Evolutionary conservation across 2,329 filamentous ascomycete species (phyloP), one percentile per base, ranked within the genome.

Genomic region (Ophiosphaerella korrae): DNA sequence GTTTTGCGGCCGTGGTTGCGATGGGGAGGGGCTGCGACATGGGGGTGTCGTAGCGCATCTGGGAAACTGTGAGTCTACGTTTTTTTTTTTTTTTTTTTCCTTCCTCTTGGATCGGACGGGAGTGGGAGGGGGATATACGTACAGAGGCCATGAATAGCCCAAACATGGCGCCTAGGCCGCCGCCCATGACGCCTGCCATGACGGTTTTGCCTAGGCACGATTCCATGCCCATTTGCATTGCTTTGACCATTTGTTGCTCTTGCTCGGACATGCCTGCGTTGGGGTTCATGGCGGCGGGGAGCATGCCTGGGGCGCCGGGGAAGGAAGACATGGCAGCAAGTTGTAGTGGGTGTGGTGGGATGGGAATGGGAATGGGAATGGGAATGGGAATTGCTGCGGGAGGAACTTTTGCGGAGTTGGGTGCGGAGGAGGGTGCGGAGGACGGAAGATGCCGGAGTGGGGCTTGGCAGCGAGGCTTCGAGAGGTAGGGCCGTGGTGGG

Each of bases 101-200:
- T 9, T 29, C 26, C 7, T 29, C 7, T 29, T 29, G 26, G 26
- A 2, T 29, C 6, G 35, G 6, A 1, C 13, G 8, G 18, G 11
- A 18, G 16, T 16, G 21, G 41, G 18, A 40, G 44, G 42, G 47
- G 31, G 33, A 21, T 42, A 53, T 29, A 80, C 88, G 58, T 86
- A 96, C 91, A 68, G 90, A 94, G 52, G 92, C 91, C 93, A 97
- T 99, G 80, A 99, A 99, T 67, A 97, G 83, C 63, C 94, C 94
- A 64, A 99, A 99, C 37, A 95, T 80, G 67, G 92, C 94, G 57
- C 94, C 94, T 60, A 99, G 87, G 33, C 88, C 94, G 67, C 97
- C 97, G 13, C 94, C 94, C 85, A 95, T 95, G 21, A 88, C 90
- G 50, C 93, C 94, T 0, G 92, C 89, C 77, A 99, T 88, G 63